Percentiles rank a stretch among this genome's conserved stretches.
Evolutionary conservation across 2,329 filamentous ascomycete genomes (phyloP).

Genomic region (Pyrenochaeta sp.): DNA sequence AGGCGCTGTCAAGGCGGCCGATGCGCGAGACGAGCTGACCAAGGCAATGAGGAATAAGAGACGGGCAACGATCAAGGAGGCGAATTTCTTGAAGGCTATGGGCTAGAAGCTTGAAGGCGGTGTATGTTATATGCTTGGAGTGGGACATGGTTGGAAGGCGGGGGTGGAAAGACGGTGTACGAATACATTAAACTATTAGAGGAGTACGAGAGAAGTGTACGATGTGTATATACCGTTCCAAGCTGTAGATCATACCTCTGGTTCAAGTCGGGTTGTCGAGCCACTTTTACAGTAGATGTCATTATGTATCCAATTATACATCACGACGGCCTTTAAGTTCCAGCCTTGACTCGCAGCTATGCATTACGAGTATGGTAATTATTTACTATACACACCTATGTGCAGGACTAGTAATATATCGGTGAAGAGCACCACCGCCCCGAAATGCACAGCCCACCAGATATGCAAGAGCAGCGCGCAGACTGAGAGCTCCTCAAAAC

Average conservation of each 20-base stretch:
- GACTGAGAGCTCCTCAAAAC: too few relatives aligned
- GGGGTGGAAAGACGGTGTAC: background rate
- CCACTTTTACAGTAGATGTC: background rate
- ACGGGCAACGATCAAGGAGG: constrained; percentile 81
- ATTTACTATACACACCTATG: background rate
- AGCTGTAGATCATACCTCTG: background rate
- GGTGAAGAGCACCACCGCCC: background rate
- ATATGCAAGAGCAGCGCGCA: too few relatives aligned
- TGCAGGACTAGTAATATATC: background rate
- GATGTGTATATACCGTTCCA: background rate
- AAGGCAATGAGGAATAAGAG: constrained; percentile 78
- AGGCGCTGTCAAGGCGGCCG: constrained; percentile 56
- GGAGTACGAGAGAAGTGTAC: background rate
- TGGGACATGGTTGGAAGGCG: background rate
- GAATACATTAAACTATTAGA: background rate
- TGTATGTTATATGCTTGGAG: background rate
- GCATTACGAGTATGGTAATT: background rate
- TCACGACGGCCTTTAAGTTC: too few relatives aligned
- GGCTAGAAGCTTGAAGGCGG: constrained; percentile 37
- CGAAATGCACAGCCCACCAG: too few relatives aligned
- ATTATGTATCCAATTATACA: too few relatives aligned
- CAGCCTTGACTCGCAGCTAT: background rate
- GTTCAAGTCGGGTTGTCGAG: background rate
- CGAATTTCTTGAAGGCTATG: constrained; percentile 86
- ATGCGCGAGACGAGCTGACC: constrained; percentile 69